Base-by-base conservation (phyloP, 495 filamentous ascomycete species). In the Podospora pseudoanserina region DNA sequence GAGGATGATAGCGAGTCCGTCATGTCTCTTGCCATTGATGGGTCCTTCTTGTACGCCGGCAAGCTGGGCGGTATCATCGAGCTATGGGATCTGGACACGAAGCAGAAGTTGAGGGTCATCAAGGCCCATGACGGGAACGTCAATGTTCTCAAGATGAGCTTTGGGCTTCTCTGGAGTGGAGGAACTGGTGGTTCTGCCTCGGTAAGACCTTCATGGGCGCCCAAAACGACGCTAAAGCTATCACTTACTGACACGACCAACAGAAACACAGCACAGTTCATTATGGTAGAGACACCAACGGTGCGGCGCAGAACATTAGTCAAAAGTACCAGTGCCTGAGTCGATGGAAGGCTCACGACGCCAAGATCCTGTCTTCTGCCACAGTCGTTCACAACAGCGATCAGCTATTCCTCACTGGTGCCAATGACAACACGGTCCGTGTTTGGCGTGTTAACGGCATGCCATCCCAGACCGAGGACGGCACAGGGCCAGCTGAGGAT, bases 41-140 rank as follows among this genome's bases (percentile, higher is more conserved):
- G 92, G 0, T 91, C 92, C 0, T 90, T 99, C 68, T 85, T 99
- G 13, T 98, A 97, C 74, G 91, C 90, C 70, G 95, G 95, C 67
- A 87, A 93, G 64, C 85, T 92, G 0, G 87, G 89, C n/a, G 95
- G 95, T n/a, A 88, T 96, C 56, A 85, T 99, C 64, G 94, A 97
- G 75, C 88, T 98, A 18, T 99, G 95, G 95, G 96, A 99, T 73
- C 82, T 98, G 16, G 95, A 99, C 75, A 97, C 95, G 2, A 87
- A 89, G 68, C 95, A 99, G 80, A 89, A 95, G 62, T 83, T 99
- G 20, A 85, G 94, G 65, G 91, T 88, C 9, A 88, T 97, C 70
- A 91, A 90, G 71, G 85, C 88, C 20, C 89, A 94, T 68, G 88
- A 86, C 23, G 90, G 89, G 7, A 96, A 97, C 75, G 85, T 99